A percentile compares a stretch with the other conserved stretches of the same genome.
phyloP scores from a whole-genome alignment of 495 filamentous ascomycete species.

The Xylaria bambusicola region DNA sequence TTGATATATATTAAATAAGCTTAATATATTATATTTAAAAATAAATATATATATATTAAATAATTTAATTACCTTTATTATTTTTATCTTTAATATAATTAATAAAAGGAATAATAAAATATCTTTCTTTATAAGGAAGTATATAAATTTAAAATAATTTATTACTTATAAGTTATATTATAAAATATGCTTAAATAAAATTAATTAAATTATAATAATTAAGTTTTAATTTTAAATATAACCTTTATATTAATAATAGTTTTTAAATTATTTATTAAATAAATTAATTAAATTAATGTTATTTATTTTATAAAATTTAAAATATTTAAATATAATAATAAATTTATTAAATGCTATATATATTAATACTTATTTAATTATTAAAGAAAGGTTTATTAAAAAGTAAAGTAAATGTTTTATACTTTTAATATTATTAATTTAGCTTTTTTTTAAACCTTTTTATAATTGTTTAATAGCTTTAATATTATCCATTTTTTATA shows the following conservation, averaged over 20 bases:
- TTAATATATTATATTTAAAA: conserved; percentile 21
- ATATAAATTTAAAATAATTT: conserved; percentile 42
- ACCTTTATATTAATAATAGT: conserved; percentile 27
- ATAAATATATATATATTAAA: conserved; percentile 49
- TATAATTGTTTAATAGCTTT: conserved; percentile 26
- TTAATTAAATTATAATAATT: conserved; percentile 36
- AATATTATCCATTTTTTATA: conserved; percentile 32
- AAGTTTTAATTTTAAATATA: conserved; percentile 25
- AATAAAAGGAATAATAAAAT: conserved; percentile 38
- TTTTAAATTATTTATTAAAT: conserved; percentile 24
- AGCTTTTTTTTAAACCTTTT: conserved; percentile 13
- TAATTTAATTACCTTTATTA: conserved; percentile 37
- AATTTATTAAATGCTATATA: conserved; percentile 43
- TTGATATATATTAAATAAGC: conserved; percentile 38
- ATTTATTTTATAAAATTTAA: conserved; percentile 26
- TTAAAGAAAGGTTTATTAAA: conserved; percentile 45
- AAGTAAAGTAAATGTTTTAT: conserved; percentile 33
- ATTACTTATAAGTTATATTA: conserved; percentile 37
- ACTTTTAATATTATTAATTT: conserved; percentile 16
- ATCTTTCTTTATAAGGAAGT: conserved; percentile 39
- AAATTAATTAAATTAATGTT: conserved; percentile 27
- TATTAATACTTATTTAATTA: conserved; percentile 48
- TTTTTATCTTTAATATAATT: background rate
- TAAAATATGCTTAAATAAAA: conserved; percentile 43
- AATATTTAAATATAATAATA: conserved; percentile 31